Conservation (phyloP, 2,329 filamentous ascomycete species). For the Niveomyces coronatus region DNA sequence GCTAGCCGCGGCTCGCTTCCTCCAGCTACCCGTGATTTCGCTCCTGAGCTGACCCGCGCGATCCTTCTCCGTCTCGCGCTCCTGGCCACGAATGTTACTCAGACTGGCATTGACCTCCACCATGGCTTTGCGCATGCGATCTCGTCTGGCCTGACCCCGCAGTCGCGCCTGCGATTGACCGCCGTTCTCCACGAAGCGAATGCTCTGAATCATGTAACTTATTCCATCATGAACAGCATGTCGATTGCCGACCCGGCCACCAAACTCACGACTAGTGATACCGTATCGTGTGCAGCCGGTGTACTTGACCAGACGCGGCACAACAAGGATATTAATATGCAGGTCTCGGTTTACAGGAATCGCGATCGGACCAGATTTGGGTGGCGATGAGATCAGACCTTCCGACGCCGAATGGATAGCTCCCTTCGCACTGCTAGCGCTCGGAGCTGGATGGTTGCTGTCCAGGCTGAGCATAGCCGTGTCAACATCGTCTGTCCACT, state of each 20-base stretch:
- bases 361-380: constrained; percentile 48
- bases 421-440: constrained; percentile 21
- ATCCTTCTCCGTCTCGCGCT: constrained; percentile 17
- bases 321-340: constrained; percentile 75
- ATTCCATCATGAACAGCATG: constrained; percentile 65
- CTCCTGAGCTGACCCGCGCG: constrained; percentile 16
- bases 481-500: constrained; percentile 74
- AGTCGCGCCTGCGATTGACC: constrained; percentile 47
- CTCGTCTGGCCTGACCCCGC: constrained; percentile 43
- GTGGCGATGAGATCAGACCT: constrained; percentile 41
- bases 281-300: constrained; percentile 66
- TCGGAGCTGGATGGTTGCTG: too few species aligned
- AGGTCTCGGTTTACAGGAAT: constrained; percentile 64
- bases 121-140: constrained; percentile 47
- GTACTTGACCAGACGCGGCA: constrained; percentile 72
- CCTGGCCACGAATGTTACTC: constrained; percentile 20
- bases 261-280: constrained; percentile 73
- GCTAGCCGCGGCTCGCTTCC: constrained; percentile 20
- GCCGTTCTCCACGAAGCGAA: constrained; percentile 78
- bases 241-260: constrained; percentile 34
- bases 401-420: constrained; percentile 26
- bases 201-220: constrained; percentile 73
- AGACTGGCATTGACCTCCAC: constrained; percentile 34
- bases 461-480: constrained; percentile 52
- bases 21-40: constrained; percentile 26